Conservation (phyloP, 148 eudicot species). For the Amaranthus cruentus region DNA sequence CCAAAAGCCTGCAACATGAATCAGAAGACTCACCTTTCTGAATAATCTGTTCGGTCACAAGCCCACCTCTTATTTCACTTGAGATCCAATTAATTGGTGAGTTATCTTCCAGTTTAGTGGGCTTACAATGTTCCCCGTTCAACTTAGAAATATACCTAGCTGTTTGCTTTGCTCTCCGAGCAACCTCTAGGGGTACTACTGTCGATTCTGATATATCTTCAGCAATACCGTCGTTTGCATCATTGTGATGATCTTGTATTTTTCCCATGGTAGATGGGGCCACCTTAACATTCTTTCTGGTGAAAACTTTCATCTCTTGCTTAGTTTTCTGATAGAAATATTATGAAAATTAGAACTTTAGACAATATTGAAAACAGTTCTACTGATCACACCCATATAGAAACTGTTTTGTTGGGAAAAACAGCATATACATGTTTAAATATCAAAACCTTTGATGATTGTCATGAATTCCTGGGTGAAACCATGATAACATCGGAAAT, state of each 20-base stretch:
- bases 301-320: conserved; percentile 37
- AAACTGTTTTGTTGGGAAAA: background rate
- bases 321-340: conserved; percentile 38
- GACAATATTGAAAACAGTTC: background rate
- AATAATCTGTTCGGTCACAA: conserved; percentile 24
- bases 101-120: conserved; percentile 20
- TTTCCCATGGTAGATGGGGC: conserved; percentile 27
- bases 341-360: conserved; percentile 10
- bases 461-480: background rate
- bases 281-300: conserved; percentile 44
- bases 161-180: conserved; percentile 14
- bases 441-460: too few relatives aligned
- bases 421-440: background rate
- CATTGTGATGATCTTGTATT: conserved; percentile 24
- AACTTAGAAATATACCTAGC: conserved; percentile 25
- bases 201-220: conserved; percentile 34
- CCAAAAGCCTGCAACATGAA: background rate
- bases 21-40: conserved; percentile 37
- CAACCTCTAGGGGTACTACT: conserved; percentile 28
- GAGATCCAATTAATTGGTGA: conserved; percentile 19
- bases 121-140: conserved; percentile 27
- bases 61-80: conserved; percentile 12
- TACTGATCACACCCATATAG: background rate
- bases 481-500: background rate
- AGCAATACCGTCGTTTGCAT: conserved; percentile 28